Evolutionary conservation across 306 rosid species (phyloP), one percentile per base, ranked within the genome.

Genomic region (Citrullus colocynthis): DNA sequence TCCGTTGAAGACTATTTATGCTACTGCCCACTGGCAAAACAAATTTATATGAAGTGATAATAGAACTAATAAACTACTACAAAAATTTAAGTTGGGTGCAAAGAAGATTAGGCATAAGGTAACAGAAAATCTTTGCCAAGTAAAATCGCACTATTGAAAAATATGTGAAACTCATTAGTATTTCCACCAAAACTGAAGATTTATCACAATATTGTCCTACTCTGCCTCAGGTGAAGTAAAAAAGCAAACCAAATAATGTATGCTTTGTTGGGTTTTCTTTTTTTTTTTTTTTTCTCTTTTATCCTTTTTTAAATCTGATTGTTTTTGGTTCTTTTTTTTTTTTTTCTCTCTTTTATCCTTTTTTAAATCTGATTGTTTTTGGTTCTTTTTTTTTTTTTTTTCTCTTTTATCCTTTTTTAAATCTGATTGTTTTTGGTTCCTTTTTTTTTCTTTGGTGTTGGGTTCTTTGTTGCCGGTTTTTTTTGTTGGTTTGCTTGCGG

Each of bases 21-120:
- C 84, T 91, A 90, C 87, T 85, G 89, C 84, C 81, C 83, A 74
- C 98, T 94, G 97, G 70, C 81, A 94, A 94, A 89, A 92, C 82
- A 90, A 85, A 75, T 52, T 67, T 42, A 41, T 30, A 73, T 51
- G 24, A 15, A 51, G 45, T 30, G 18, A 48, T 42, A 28, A 24
- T 51, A 28, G 42, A 72, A 72, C 39, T 16, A 49, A 21, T 24
- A 24, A 65, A 18, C 30, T 45, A 45, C 41, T 13, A 71, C 24
- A 45, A 71, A 13, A 45, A 48, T 24, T 45, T 71, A 51, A 0
- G 55, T 67, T 16, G 21, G n/a, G 57, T 11, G 11, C 36, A 71
- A 30, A 72, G 2, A 49, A 28, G 21, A 44, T 45, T 72, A 8
- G 28, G 76, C 41, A 71, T 24, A 24, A 70, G 20, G 18, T 6